phyloP scores from a whole-genome alignment of 345 rosid genomes.

The Hevea brasiliensis region DNA sequence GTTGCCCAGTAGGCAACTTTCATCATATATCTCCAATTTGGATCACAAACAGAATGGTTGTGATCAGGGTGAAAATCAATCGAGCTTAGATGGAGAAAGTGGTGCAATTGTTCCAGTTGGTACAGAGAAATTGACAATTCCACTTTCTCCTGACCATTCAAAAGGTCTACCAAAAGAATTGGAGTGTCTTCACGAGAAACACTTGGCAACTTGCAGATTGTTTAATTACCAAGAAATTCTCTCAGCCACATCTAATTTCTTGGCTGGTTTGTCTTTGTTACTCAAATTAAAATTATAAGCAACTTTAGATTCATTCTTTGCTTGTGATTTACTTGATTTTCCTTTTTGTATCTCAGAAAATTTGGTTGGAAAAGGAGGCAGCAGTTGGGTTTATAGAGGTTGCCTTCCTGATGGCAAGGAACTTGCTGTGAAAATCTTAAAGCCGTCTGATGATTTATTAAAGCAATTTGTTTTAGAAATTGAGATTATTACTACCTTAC shows the following conservation, averaged over 20 bases:
- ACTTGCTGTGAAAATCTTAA: constrained; percentile 83
- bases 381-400: constrained; percentile 84
- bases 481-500: constrained; percentile 69
- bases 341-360: constrained; percentile 47
- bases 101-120: constrained; percentile 56
- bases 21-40: constrained; percentile 10
- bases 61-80: not conserved
- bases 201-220: constrained; percentile 35
- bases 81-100: constrained; percentile 25
- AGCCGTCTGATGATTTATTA: constrained; percentile 61
- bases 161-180: constrained; percentile 21
- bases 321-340: not conserved
- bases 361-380: constrained; percentile 92
- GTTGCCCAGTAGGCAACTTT: constrained; percentile 28
- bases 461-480: constrained; percentile 80
- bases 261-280: constrained; percentile 49
- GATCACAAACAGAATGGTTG: constrained; percentile 5
- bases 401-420: constrained; percentile 79
- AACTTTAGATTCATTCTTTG: not conserved
- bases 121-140: constrained; percentile 25
- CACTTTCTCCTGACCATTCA: constrained; percentile 35
- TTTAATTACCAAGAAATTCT: constrained; percentile 48
- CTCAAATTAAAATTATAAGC: not conserved
- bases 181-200: constrained; percentile 31
- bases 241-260: constrained; percentile 64